A percentile compares a stretch with the other conserved stretches of the same genome.
Conservation (phyloP, 202 grass and related monocot species). For the Zizania palustris region DNA sequence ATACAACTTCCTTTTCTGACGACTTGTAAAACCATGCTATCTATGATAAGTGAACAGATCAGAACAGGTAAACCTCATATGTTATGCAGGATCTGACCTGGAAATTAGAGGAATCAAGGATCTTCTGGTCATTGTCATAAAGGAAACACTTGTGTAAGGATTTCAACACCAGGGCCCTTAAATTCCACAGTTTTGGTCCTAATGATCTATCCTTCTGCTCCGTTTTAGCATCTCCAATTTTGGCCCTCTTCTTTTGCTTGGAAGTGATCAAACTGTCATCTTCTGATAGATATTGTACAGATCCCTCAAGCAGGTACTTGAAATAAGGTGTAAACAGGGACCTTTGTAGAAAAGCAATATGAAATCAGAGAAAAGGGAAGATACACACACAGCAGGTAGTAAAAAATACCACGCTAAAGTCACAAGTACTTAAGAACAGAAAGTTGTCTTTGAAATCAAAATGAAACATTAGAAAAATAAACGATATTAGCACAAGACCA, state of each 20-base stretch:
- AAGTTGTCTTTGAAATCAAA: background rate
- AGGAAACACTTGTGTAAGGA: constrained; percentile 87
- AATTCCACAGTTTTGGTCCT: constrained; percentile 66
- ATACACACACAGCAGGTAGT: background rate
- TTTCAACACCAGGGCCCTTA: constrained; percentile 77
- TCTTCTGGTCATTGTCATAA: constrained; percentile 78
- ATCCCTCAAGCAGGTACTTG: constrained; percentile 85
- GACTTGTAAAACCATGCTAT: constrained; percentile 11
- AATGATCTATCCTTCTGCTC: constrained; percentile 53
- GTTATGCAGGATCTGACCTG: constrained; percentile 54
- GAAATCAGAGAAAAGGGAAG: background rate
- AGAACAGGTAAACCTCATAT: background rate
- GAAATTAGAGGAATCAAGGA: constrained; percentile 84
- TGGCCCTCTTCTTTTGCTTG: constrained; percentile 82
- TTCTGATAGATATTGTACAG: constrained; percentile 68
- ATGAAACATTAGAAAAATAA: background rate
- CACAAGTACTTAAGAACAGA: background rate
- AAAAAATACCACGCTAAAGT: constrained; percentile 30
- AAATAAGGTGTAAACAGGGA: constrained; percentile 96
- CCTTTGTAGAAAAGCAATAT: constrained; percentile 47
- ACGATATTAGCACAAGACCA: constrained; percentile 9
- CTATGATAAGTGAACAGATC: background rate
- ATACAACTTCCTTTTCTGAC: background rate
- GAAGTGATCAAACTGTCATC: constrained; percentile 45
- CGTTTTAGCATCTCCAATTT: constrained; percentile 47